A percentile compares a stretch with the other conserved stretches of the same genome.
These are phyloP conservation scores for Penicillium verhagenii DNA, from an alignment of 495 filamentous ascomycete species.

Conservation along the genomic window DNA sequence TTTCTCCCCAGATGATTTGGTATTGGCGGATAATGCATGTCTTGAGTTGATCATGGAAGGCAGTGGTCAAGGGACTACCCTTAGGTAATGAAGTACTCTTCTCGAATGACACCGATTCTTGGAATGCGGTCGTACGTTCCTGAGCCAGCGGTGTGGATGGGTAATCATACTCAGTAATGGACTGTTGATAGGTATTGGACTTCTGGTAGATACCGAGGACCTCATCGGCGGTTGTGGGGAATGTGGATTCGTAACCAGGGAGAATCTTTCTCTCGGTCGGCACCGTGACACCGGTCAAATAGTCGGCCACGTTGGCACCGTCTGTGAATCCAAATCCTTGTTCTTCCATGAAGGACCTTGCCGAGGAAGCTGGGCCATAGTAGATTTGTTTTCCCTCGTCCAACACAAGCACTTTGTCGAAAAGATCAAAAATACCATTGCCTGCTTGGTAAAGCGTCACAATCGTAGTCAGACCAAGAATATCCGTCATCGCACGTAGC, in stretches of 20 bases:
- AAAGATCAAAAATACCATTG: conserved; percentile 59
- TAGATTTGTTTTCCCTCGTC: conserved; percentile 63
- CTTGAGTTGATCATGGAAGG: conserved; percentile 55
- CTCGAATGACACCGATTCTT: conserved; percentile 42
- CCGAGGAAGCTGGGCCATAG: conserved; percentile 56
- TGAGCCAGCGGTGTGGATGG: conserved; percentile 36
- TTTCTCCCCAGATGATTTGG: conserved; percentile 59
- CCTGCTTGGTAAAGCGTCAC: conserved; percentile 61
- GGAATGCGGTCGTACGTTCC: conserved; percentile 46
- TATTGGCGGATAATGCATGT: conserved; percentile 52
- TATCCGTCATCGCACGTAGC: conserved; percentile 46
- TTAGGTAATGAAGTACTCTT: conserved; percentile 33
- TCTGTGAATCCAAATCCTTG: conserved; percentile 63
- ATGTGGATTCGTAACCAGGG: conserved; percentile 46
- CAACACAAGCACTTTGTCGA: conserved; percentile 68
- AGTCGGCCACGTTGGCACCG: conserved; percentile 51
- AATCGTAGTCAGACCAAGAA: conserved; percentile 44
- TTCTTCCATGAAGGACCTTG: conserved; percentile 62
- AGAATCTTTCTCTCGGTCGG: conserved; percentile 61
- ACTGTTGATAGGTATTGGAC: conserved; percentile 30
- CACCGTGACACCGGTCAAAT: conserved; percentile 70
- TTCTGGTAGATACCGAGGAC: conserved; percentile 39
- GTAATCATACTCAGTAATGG: conserved; percentile 47
- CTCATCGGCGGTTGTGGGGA: conserved; percentile 43
- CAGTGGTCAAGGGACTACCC: conserved; percentile 53